Base-by-base conservation (phyloP, 169 alveolate species). In the Plasmodium cynomolgi region DNA sequence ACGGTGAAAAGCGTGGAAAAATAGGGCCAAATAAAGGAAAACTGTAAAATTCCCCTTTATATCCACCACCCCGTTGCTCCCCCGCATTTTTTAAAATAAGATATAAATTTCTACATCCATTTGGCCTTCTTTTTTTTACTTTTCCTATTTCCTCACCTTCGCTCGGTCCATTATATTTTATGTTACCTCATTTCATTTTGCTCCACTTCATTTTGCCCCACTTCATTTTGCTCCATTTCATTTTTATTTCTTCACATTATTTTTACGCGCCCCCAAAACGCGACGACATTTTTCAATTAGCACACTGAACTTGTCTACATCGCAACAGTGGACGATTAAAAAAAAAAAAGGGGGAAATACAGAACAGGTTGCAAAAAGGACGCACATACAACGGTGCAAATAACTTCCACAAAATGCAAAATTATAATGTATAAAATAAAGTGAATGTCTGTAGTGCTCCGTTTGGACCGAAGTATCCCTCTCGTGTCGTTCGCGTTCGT, bases 91-190 rank as follows among this genome's bases (percentile, higher is more conserved):
- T 81, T 81, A 20, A 81, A 81, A 81, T 81, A 81, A 81, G 75
- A 81, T 81, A 58, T 81, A 81, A 47, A 81, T 39, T 81, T 81
- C 85, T 39, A 81, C 85, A 81, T 81, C 33, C 68, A 81, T 81
- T 47, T 81, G 31, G 8, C 41, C 15, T 23, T 33, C 58, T 26
- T 81, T 39, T 81, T 37, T 41, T 33, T 34, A 68, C 77, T 23
- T 68, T 68, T 26, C 77, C 62, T 47, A 31, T 81, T 81, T 81
- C 54, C 6, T 39, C 37, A 41, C 34, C 23, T 58, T 81, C 2
- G 11, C 13, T 9, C 6, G 4, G 83, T 33, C 15, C 29, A 75
- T 75, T 33, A 34, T 75, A n/a, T 75, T 7, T 75, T 75, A n/a
- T 75, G 17, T 13, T 33, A 37, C 23, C 13, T 4, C 41, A 72